These are phyloP conservation scores for Xylogone sp. DNA, from an alignment of 2,329 filamentous ascomycete genomes.

Conservation along the genomic window DNA sequence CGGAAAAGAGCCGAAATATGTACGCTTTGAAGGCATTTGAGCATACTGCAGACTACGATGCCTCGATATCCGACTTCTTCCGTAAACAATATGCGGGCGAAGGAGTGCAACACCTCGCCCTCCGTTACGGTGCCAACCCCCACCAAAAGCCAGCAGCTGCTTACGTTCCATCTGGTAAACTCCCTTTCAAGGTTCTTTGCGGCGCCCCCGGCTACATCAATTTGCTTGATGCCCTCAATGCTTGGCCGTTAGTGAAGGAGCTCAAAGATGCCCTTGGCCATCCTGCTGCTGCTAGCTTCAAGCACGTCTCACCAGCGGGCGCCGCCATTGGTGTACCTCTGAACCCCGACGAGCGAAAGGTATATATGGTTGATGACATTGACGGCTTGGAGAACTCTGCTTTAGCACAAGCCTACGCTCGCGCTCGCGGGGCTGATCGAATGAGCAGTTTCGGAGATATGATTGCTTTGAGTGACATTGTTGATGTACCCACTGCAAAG, in stretches of 20 bases:
- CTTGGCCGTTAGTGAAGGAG: slow-evolving; percentile 96
- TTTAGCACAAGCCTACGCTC: slow-evolving; percentile 91
- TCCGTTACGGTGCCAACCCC: slow-evolving; percentile 95
- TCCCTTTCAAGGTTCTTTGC: slow-evolving; percentile 93
- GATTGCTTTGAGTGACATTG: slow-evolving; percentile 86
- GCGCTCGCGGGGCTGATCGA: slow-evolving; percentile 90
- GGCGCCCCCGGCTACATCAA: slow-evolving; percentile 97
- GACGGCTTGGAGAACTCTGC: slow-evolving; percentile 79
- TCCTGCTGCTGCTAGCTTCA: slow-evolving; percentile 95
- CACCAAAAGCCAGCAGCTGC: slow-evolving; percentile 96
- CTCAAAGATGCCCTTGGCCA: slow-evolving; percentile 82
- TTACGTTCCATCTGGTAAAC: slow-evolving; percentile 64
- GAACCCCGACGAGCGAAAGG: slow-evolving; percentile 84
- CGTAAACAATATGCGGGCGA: slow-evolving; percentile 91
- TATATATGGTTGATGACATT: slow-evolving; percentile 98
- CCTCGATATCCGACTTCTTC: slow-evolving; percentile 94
- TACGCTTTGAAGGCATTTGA: slow-evolving; percentile 98
- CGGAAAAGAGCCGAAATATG: slow-evolving; percentile 76
- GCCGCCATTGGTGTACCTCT: slow-evolving; percentile 90
- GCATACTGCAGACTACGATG: slow-evolving; percentile 96
- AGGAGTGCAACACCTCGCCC: slow-evolving; percentile 75
- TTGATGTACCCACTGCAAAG: slow-evolving; percentile 90
- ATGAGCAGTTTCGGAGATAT: slow-evolving; percentile 99
- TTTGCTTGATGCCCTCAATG: slow-evolving; percentile 91
- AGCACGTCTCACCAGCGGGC: slow-evolving; percentile 96